Evolutionary conservation across 202 grass and related monocot genomes (phyloP).

Genomic region (Alloteropsis angusta): DNA sequence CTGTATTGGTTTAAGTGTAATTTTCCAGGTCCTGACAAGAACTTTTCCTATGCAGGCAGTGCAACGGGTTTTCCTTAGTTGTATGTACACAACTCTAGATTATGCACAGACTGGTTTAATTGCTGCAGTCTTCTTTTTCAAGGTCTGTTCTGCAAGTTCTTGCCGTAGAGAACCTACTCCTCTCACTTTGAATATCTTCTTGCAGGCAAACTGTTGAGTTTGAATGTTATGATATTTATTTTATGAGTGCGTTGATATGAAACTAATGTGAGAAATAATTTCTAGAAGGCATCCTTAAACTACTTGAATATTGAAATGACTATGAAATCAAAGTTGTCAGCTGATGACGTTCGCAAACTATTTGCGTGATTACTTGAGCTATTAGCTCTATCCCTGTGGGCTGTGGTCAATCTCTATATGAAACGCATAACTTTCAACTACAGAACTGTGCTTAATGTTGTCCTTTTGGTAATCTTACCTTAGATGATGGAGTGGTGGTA

Average conservation of each 20-base stretch:
- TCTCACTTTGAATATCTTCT: slow-evolving; percentile 16
- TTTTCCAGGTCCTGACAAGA: not conserved
- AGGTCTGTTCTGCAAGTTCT: slow-evolving; percentile 44
- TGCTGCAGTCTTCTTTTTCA: slow-evolving; percentile 99
- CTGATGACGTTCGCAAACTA: not conserved
- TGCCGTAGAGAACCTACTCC: not conserved
- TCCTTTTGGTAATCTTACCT: slow-evolving; percentile 19
- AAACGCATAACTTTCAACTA: not conserved
- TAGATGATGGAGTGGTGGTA: slow-evolving; percentile 99
- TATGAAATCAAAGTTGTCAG: not conserved
- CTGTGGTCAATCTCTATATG: not conserved
- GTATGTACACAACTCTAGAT: slow-evolving; percentile 74
- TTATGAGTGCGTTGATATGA: not conserved
- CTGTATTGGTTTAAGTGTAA: slow-evolving; percentile 5
- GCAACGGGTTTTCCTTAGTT: slow-evolving; percentile 72
- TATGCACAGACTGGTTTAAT: slow-evolving; percentile 98
- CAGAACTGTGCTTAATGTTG: slow-evolving; percentile 16
- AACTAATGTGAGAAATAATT: not conserved
- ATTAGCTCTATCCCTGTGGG: not conserved
- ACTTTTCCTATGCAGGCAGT: slow-evolving; percentile 47
- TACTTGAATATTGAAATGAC: not conserved
- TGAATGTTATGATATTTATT: not conserved
- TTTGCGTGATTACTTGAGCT: not conserved
- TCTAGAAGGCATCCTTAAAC: not conserved
- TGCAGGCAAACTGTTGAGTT: not conserved